These are phyloP conservation scores for Penicillium manginii DNA, from an alignment of 495 filamentous ascomycete species.

Conservation along the genomic window DNA sequence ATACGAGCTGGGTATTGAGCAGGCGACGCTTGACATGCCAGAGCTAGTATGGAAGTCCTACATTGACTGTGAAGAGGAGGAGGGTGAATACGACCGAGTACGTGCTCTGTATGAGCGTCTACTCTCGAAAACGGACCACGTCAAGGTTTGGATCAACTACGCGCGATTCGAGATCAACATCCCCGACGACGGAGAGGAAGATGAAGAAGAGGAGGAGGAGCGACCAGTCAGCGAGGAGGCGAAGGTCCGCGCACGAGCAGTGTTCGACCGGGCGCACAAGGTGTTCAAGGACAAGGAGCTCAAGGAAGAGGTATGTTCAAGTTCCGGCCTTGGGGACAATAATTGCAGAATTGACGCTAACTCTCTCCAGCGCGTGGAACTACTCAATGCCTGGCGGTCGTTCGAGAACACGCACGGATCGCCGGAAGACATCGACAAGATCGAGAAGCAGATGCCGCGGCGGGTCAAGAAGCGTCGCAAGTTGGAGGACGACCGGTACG, in stretches of 20 bases:
- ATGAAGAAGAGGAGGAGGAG: conserved; percentile 64
- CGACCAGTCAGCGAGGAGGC: conserved; percentile 79
- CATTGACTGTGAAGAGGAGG: conserved; percentile 97
- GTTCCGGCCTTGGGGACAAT: background rate
- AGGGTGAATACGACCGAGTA: conserved; percentile 82
- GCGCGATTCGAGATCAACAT: conserved; percentile 96
- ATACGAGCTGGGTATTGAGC: conserved; percentile 86
- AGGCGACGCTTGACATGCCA: conserved; percentile 92
- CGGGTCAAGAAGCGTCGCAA: conserved; percentile 92
- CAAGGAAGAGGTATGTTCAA: conserved; percentile 74
- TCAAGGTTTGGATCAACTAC: conserved; percentile 98
- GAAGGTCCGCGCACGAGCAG: conserved; percentile 74
- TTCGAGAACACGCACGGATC: conserved; percentile 88
- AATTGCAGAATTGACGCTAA: conserved; percentile 30
- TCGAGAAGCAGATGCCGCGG: conserved; percentile 91
- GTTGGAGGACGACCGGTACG: conserved; percentile 92
- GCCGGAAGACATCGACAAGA: conserved; percentile 75
- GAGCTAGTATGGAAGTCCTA: conserved; percentile 96
- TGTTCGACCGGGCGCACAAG: conserved; percentile 88
- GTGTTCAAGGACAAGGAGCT: conserved; percentile 90
- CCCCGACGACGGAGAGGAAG: conserved; percentile 67
- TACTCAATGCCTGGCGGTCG: conserved; percentile 87
- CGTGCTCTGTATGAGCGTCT: conserved; percentile 88
- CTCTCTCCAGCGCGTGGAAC: conserved; percentile 65
- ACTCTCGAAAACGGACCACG: conserved; percentile 89